Base-by-base conservation (phyloP, 202 grass and related monocot species). In the Setaria viridis region DNA sequence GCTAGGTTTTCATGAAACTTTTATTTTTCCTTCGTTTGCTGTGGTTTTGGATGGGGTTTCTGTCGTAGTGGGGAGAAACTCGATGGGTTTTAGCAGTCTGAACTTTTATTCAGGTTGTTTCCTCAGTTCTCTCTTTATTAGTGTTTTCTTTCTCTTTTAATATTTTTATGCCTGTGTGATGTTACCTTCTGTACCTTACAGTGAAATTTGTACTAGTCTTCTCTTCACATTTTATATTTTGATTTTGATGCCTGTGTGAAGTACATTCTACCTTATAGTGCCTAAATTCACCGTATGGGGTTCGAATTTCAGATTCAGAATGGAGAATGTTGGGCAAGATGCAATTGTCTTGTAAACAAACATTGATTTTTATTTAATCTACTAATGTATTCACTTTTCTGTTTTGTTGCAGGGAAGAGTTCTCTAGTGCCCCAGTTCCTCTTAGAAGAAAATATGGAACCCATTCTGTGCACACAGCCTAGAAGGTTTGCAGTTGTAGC, bases 401-500 rank as follows among this genome's bases (percentile, higher is more conserved):
- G 19, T 77, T 85, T 42, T 49, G 1, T 80, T 80, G 85, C 55
- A 98, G 95, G 95, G 67, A 98, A 95, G 88, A 98, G 95, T 67
- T 93, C 89, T 43, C 86, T 93, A 85, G 87, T 98, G 64, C 95
- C 95, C 56, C 91, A 91, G 76, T 98, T 90, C 71, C 91, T 98
- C 35, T 69, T 98, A 16, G 95, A 95, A 42, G 95, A 89, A 73
- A 95, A 89, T 82, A 76, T 98, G 72, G 92, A 95, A 43, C 95
- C 95, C 10, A 90, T 98, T 53, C 64, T 98, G 56, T 98, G 95
- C 88, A 98, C 95, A 59, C 95, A 98, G 75, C 95, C 95, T 59
- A 91, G 95, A 91, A 93, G 95, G 84, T 94, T 98, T 82, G 95
- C 95, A 15, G 95, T 95, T n/a, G 92, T 98, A 45, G 83, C 92